Evolutionary conservation across 495 filamentous ascomycete genomes (phyloP).

Genomic region (Bryoglossum gracile): DNA sequence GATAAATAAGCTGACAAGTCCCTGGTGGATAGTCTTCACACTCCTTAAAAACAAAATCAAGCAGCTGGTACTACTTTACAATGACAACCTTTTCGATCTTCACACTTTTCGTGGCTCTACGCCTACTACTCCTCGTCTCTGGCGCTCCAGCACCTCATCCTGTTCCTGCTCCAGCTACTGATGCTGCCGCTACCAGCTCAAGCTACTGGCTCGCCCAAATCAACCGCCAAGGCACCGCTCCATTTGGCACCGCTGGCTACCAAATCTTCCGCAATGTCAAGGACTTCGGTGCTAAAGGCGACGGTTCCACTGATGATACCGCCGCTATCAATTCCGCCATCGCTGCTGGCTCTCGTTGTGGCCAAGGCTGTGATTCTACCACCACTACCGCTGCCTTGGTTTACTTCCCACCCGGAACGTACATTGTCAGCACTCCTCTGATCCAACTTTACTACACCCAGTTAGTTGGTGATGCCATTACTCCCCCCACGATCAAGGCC

Average conservation of each 20-base stretch:
- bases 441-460: constrained; percentile 61
- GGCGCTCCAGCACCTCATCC: constrained; percentile 21
- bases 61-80: constrained; percentile 27
- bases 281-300: constrained; percentile 69
- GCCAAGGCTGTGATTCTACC: constrained; percentile 69
- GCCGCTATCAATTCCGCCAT: constrained; percentile 85
- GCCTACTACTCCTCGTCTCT: constrained; percentile 21
- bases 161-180: constrained; percentile 23
- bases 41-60: constrained; percentile 22
- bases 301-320: constrained; percentile 60
- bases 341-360: constrained; percentile 68
- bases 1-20: constrained; percentile 11
- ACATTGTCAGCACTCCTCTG: constrained; percentile 50
- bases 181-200: constrained; percentile 15
- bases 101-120: constrained; percentile 20
- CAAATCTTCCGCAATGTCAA: constrained; percentile 82
- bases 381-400: constrained; percentile 55
- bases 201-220: constrained; percentile 73
- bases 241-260: constrained; percentile 55
- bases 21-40: constrained; percentile 12
- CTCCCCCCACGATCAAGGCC: constrained; percentile 72
- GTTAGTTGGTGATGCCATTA: constrained; percentile 34
- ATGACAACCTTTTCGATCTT: constrained; percentile 25
- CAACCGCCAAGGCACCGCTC: constrained; percentile 58
- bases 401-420: constrained; percentile 57